phyloP scores from a whole-genome alignment of 148 eudicot species.

The Rheum nobile region DNA sequence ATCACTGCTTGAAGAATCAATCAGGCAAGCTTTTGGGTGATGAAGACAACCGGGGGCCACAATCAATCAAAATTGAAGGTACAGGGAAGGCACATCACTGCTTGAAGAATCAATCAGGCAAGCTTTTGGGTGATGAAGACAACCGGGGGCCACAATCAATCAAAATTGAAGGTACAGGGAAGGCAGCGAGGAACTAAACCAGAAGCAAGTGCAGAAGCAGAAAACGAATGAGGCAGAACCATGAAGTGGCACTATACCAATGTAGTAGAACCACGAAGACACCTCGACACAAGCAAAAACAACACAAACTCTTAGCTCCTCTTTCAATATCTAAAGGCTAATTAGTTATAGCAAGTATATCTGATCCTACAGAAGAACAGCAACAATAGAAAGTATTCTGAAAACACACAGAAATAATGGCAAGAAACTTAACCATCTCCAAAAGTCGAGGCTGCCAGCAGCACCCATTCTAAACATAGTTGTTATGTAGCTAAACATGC shows the following conservation, averaged over 20 bases:
- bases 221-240: conserved; percentile 31
- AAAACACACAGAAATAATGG: conserved; percentile 26
- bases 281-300: conserved; percentile 92
- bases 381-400: conserved; percentile 16
- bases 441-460: conserved; percentile 41
- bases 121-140: conserved; percentile 45
- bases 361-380: conserved; percentile 11
- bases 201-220: conserved; percentile 27
- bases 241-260: conserved; percentile 63
- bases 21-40: conserved; percentile 39
- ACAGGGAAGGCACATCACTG: conserved; percentile 40
- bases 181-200: conserved; percentile 56
- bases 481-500: conserved; percentile 45
- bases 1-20: conserved; percentile 37
- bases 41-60: conserved; percentile 53
- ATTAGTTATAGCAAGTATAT: conserved; percentile 3
- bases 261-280: conserved; percentile 67
- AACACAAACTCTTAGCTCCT: conserved; percentile 50
- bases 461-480: conserved; percentile 48
- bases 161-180: conserved; percentile 56
- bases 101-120: conserved; percentile 34
- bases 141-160: conserved; percentile 52
- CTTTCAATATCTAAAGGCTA: conserved; percentile 12
- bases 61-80: conserved; percentile 57
- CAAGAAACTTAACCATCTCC: conserved; percentile 70